A percentile compares a stretch with the other conserved stretches of the same genome.
Evolutionary conservation across 257 asterid species (phyloP).

Genomic region (Anisodus acutangulus): DNA sequence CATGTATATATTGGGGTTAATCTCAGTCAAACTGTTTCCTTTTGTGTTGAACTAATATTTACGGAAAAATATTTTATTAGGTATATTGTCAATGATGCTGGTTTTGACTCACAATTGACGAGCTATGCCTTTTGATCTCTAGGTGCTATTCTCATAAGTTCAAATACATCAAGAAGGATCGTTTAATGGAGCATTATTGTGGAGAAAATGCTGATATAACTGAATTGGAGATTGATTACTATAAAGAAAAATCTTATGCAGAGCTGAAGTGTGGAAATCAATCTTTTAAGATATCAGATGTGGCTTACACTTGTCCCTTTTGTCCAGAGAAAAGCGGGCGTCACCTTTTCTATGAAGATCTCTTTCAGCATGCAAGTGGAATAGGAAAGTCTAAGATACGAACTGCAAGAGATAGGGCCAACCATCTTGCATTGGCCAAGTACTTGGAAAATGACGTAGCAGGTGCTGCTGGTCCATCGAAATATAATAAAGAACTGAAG

Average conservation of each 20-base stretch:
- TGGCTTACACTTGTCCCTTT: conserved; percentile 70
- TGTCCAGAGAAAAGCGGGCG: conserved; percentile 65
- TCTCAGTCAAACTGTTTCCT: neutral
- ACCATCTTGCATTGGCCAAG: conserved; percentile 75
- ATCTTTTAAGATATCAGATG: conserved; percentile 56
- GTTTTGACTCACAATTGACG: neutral
- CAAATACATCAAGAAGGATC: conserved; percentile 23
- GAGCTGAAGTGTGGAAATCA: conserved; percentile 62
- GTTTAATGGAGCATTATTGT: conserved; percentile 38
- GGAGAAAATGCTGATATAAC: conserved; percentile 45
- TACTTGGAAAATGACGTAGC: conserved; percentile 57
- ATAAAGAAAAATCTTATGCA: conserved; percentile 39
- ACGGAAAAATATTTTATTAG: neutral
- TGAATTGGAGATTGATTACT: conserved; percentile 46
- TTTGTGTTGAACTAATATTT: neutral
- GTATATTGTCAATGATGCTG: conserved; percentile 4
- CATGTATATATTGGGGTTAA: neutral
- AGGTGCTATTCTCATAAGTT: conserved; percentile 13
- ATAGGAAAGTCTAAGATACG: conserved; percentile 64
- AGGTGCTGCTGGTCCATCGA: conserved; percentile 50
- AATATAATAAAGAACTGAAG: conserved; percentile 52
- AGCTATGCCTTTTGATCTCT: conserved; percentile 25
- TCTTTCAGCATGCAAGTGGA: conserved; percentile 73
- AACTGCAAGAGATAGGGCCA: conserved; percentile 58
- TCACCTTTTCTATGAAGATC: conserved; percentile 57